Evolutionary conservation across 441 rosid genomes (phyloP).

Genomic region (Gossypium armourianum): DNA sequence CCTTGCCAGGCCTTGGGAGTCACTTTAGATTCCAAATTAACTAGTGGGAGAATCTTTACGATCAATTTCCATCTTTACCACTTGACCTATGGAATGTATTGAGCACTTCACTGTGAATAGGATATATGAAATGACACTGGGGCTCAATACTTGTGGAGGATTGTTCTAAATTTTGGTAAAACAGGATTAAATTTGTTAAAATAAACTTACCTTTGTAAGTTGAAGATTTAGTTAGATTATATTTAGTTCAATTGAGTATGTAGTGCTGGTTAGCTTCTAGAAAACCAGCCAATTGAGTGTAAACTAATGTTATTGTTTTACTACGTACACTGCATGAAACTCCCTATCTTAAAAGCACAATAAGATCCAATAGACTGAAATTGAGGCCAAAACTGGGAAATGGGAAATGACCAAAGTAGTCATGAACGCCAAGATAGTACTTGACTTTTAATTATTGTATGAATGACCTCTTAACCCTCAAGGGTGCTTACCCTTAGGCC

Average conservation of each 20-base stretch:
- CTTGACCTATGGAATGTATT: neutral
- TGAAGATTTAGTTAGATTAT: neutral
- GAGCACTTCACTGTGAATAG: neutral
- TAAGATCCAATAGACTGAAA: neutral
- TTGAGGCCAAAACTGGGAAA: neutral
- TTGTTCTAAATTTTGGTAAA: neutral
- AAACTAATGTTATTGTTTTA: neutral
- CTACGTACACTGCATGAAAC: neutral
- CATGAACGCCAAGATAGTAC: neutral
- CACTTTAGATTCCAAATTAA: neutral
- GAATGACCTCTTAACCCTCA: neutral
- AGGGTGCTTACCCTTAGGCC: neutral
- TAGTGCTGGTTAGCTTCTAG: neutral
- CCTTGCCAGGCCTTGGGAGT: neutral
- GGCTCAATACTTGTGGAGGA: neutral
- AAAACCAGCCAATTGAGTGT: neutral
- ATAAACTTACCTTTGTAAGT: neutral
- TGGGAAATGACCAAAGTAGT: neutral
- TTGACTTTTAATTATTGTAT: neutral
- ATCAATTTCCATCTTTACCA: neutral
- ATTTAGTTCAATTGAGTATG: neutral
- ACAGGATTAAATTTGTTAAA: neutral
- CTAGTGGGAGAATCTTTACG: neutral
- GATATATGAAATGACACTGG: neutral
- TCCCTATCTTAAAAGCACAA: neutral